Base-by-base conservation (phyloP, 2,329 filamentous ascomycete genomes). In the Scedosporium aurantiacum region DNA sequence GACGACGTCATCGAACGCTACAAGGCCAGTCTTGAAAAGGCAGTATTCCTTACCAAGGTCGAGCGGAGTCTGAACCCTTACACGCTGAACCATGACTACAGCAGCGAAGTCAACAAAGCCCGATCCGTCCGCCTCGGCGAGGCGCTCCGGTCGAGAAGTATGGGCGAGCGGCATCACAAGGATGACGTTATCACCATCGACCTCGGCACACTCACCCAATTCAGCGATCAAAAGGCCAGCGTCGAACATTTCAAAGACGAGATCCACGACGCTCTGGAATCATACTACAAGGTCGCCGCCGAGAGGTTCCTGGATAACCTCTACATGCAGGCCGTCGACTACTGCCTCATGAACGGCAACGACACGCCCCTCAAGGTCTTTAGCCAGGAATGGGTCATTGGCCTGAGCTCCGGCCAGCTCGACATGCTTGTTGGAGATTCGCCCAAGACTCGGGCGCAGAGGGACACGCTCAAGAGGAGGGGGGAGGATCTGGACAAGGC, bases 381-480 rank as follows among this genome's bases (percentile, higher is more conserved):
- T 37, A 67, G 63, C 12, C 67, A 71, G 40, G 62, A 71, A 1
- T 73, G 70, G 70, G 71, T 72, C 5, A 64, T 70, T 16, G 27
- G 64, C 0, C 60, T 73, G 43, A 59, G 64, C 1, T 6, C 63
- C 0, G 65, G 67, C 0, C 41, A 67, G 60, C 66, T 74, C 1
- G 60, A 65, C 12, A 60, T 57, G 8, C 70, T 72, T 8, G 70
- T 67, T 0, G 67, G 67, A 0, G 71, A 73, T 62, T 63, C 65
- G 25, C 67, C 69, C 0, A 66, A 66, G 0, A 70, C 75, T 0
- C 74, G 72, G 54, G 70, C 72, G 5, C 72, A 71, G 40, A 74
- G 84, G 2, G 67, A 69, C 32, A 72, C 72, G 40, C 65, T 87
- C 14, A 68, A 64, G 0, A 73, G 71, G 2, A 62, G 65, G 55